phyloP scores from a whole-genome alignment of 2,329 filamentous ascomycete species.

The Thielaviopsis ethacetica region DNA sequence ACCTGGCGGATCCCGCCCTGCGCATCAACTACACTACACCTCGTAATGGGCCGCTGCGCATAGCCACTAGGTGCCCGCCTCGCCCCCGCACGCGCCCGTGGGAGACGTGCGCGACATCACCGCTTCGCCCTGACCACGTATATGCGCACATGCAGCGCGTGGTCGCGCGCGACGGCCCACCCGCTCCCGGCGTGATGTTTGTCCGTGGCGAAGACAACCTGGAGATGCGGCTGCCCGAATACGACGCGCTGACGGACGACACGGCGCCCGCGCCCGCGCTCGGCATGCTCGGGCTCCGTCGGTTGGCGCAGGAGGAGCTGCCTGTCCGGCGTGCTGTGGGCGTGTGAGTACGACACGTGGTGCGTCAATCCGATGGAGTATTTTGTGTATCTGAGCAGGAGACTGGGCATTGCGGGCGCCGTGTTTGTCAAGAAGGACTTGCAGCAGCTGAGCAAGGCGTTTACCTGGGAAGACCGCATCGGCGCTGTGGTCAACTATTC shows the following conservation, averaged over 20 bases:
- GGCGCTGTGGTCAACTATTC: constrained; percentile 27
- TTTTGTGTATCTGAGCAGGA: constrained; percentile 29
- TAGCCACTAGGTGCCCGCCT: constrained; percentile 31
- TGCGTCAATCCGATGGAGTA: constrained; percentile 40
- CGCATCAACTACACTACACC: constrained; percentile 38
- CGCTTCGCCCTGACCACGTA: constrained; percentile 26
- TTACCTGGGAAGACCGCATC: constrained; percentile 18
- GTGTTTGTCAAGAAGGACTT: constrained; percentile 23
- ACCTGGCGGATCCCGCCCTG: constrained; percentile 23
- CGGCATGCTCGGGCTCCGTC: constrained; percentile 23
- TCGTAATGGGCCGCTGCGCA: constrained; percentile 43
- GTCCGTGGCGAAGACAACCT: constrained; percentile 35
- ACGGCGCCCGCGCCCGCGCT: constrained; percentile 19
- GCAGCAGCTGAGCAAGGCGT: constrained; percentile 23
- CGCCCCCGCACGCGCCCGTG: constrained; percentile 14
- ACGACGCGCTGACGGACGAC: constrained; percentile 21
- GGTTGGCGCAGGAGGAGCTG: constrained; percentile 22
- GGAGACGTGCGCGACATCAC: constrained; percentile 27
- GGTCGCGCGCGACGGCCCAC: constrained; percentile 17
- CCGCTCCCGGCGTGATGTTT: constrained; percentile 30
- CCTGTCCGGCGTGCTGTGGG: constrained; percentile 27
- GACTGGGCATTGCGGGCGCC: constrained; percentile 12
- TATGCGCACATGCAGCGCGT: constrained; percentile 23
- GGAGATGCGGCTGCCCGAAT: constrained; percentile 23
- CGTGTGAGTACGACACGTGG: constrained; percentile 36